phyloP scores from a whole-genome alignment of 257 asterid species.

The Fraxinus cuspidata region DNA sequence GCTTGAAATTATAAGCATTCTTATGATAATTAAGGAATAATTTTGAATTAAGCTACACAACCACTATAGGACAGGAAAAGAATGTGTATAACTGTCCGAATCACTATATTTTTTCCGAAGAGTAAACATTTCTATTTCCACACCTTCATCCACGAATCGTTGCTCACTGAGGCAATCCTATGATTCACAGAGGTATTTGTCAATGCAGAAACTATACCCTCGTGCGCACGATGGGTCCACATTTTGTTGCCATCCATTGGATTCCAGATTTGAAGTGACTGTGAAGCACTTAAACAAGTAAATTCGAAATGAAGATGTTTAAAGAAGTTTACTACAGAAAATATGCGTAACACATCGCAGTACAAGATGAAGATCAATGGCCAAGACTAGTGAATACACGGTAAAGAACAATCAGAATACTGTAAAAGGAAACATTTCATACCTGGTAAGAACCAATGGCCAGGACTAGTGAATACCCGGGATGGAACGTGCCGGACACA shows the following conservation, averaged over 20 bases:
- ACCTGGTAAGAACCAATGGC: constrained; percentile 50
- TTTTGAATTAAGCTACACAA: background rate
- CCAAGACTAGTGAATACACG: too few relatives aligned
- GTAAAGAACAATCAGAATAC: background rate
- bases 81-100: background rate
- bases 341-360: background rate
- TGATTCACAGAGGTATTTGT: constrained; percentile 33
- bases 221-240: constrained; percentile 35
- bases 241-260: constrained; percentile 34
- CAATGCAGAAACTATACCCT: constrained; percentile 33
- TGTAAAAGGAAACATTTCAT: background rate
- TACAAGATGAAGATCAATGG: background rate
- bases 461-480: constrained; percentile 37
- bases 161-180: constrained; percentile 45
- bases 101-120: too few relatives aligned
- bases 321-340: background rate
- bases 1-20: too few relatives aligned
- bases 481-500: constrained; percentile 49
- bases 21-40: too few relatives aligned
- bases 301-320: background rate
- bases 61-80: background rate
- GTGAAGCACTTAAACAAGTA: constrained; percentile 14
- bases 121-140: constrained; percentile 37
- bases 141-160: constrained; percentile 42
- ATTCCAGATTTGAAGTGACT: constrained; percentile 54